phyloP scores from a whole-genome alignment of 495 filamentous ascomycete genomes.

The Neurospora sp. region DNA sequence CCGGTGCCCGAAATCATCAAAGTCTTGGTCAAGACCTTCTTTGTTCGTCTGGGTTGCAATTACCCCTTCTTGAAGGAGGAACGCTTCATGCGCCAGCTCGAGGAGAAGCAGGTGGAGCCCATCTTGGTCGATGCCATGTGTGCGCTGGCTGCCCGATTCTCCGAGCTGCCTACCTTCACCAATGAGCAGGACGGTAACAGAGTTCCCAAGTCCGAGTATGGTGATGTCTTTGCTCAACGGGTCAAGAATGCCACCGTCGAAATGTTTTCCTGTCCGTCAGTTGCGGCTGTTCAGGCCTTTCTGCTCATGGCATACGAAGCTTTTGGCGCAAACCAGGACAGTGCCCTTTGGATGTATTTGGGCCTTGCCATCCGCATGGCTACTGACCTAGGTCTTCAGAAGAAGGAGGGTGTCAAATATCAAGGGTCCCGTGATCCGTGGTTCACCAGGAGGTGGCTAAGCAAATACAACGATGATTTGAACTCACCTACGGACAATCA shows the following conservation, averaged over 20 bases:
- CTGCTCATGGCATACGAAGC: slow-evolving; percentile 75
- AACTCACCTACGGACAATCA: slow-evolving; percentile 25
- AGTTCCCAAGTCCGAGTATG: slow-evolving; percentile 47
- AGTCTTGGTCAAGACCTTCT: slow-evolving; percentile 67
- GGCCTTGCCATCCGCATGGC: slow-evolving; percentile 81
- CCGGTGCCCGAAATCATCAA: slow-evolving; percentile 63
- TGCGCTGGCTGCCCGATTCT: slow-evolving; percentile 72
- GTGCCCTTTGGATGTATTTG: slow-evolving; percentile 83
- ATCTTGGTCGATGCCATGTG: slow-evolving; percentile 84
- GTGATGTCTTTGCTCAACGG: slow-evolving; percentile 66
- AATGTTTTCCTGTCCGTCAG: slow-evolving; percentile 65
- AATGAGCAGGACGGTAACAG: slow-evolving; percentile 43
- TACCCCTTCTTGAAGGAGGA: slow-evolving; percentile 70
- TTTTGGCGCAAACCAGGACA: slow-evolving; percentile 77
- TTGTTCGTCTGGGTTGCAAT: slow-evolving; percentile 65
- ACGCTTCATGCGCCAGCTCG: slow-evolving; percentile 57
- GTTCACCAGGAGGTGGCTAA: slow-evolving; percentile 31
- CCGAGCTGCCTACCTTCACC: slow-evolving; percentile 52
- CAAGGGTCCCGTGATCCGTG: slow-evolving; percentile 47
- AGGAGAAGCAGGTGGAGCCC: slow-evolving; percentile 68
- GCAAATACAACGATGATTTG: slow-evolving; percentile 19
- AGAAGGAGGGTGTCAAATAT: slow-evolving; percentile 61
- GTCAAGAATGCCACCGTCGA: slow-evolving; percentile 67
- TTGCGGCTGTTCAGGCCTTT: slow-evolving; percentile 70
- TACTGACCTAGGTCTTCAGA: slow-evolving; percentile 73